Conservation (phyloP, 805 yeast species). For the Lipomyces mesembrius region DNA sequence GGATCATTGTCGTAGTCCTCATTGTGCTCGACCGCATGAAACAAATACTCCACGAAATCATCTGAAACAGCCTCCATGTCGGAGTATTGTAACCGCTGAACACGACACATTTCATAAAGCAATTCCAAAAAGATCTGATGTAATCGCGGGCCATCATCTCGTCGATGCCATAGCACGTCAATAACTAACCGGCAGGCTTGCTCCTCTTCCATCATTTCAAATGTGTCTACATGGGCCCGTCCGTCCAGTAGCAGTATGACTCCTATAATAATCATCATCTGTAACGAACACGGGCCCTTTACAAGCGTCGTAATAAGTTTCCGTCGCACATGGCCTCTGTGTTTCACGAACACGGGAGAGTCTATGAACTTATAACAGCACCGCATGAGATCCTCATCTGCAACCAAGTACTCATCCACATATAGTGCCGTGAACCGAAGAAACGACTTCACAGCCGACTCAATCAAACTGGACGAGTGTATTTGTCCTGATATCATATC, state of each 20-base stretch:
- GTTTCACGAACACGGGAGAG: slow-evolving; percentile 59
- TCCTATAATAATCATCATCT: slow-evolving; percentile 51
- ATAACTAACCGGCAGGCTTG: slow-evolving; percentile 58
- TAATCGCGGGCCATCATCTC: slow-evolving; percentile 41
- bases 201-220: slow-evolving; percentile 56
- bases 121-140: slow-evolving; percentile 56
- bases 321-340: slow-evolving; percentile 53
- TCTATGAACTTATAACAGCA: slow-evolving; percentile 54
- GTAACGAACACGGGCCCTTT: slow-evolving; percentile 33
- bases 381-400: slow-evolving; percentile 48
- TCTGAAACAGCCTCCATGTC: slow-evolving; percentile 53
- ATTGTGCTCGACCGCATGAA: slow-evolving; percentile 51
- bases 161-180: slow-evolving; percentile 47
- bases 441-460: slow-evolving; percentile 39
- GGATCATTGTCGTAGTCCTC: slow-evolving; percentile 54
- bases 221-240: slow-evolving; percentile 49
- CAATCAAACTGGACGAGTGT: slow-evolving; percentile 49
- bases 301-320: slow-evolving; percentile 46
- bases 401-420: slow-evolving; percentile 40
- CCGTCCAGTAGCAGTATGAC: slow-evolving; percentile 54
- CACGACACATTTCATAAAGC: slow-evolving; percentile 60
- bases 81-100: slow-evolving; percentile 51
- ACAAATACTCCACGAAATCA: slow-evolving; percentile 55
- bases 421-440: slow-evolving; percentile 40
- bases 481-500: slow-evolving; percentile 53